A percentile compares a stretch with the other conserved stretches of the same genome.
phyloP scores from a whole-genome alignment of 1,139 yeast species.

The Suhomyces bribrorum region DNA sequence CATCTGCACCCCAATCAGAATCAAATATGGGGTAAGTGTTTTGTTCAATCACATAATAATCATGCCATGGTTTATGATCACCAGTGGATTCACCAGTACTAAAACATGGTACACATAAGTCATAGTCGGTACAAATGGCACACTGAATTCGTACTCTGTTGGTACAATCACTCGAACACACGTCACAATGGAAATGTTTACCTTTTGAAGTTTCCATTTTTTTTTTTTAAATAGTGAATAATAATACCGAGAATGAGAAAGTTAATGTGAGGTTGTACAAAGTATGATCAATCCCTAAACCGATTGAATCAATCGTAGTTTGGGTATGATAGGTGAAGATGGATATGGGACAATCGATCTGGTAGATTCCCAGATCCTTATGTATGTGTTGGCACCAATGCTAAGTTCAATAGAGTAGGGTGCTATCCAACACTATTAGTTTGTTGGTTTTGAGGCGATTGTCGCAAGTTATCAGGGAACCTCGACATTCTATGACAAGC shows the following conservation, averaged over 20 bases:
- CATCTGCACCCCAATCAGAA: conserved; percentile 98
- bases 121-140: conserved; percentile 91
- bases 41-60: conserved; percentile 88
- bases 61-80: conserved; percentile 92
- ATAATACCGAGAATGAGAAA: neutral
- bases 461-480: conserved; percentile 5
- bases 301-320: conserved; percentile 6
- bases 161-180: conserved; percentile 92
- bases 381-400: neutral
- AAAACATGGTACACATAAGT: conserved; percentile 94
- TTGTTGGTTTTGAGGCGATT: conserved; percentile 7
- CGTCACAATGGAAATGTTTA: conserved; percentile 83
- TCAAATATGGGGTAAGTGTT: conserved; percentile 92
- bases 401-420: neutral
- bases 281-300: conserved; percentile 7
- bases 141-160: conserved; percentile 87
- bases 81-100: conserved; percentile 80
- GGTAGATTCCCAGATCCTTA: neutral
- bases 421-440: neutral
- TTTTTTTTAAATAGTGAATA: conserved; percentile 8
- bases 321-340: neutral
- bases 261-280: neutral
- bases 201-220: conserved; percentile 28
- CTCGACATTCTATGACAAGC: conserved; percentile 4
- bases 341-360: neutral